Base-by-base conservation (phyloP, 768 basidiomycete species). In the Collybia mongolica region DNA sequence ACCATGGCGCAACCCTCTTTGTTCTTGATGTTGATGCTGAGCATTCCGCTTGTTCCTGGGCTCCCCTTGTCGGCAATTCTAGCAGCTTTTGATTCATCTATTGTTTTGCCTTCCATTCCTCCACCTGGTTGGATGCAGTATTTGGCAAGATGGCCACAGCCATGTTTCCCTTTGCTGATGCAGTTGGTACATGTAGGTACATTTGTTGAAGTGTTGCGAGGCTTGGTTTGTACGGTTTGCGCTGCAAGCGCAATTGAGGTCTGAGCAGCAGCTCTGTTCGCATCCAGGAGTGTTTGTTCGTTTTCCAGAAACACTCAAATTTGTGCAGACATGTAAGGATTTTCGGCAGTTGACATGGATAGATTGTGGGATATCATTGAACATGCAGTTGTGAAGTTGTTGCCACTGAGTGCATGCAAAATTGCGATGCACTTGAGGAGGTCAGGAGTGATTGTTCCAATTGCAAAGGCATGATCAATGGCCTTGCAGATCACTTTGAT, bases 71-170 rank as follows among this genome's bases (percentile, higher is more conserved):
- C 32, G 51, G 44, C n/a, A 36, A 19, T 38, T 39, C n/a, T 20
- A 0, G 54, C 54, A 0, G 48, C 56, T 3, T 28, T 49, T 0
- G 60, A 56, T 19, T 65, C 60, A 2, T 47, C 54, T 3, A 64
- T 44, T 2, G 61, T 52, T 28, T 66, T 65, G 0, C 67, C 60
- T 2, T 48, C 60, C 64, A 66, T 64, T 0, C 65, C 64, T 5
- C 66, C 63, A 6, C 60, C 59, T 6, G 39, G 18, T 0, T 32
- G 11, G 15, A 65, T 46, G 35, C 65, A 66, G 40, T 54, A 68
- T 2, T 56, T n/a, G 1, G 15, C 18, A 9, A 37, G 47, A 38
- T 65, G 63, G 0, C 52, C 45, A 0, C 47, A 2, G 32, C 46
- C 47, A 5, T 24, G 22, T 6, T n/a, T 20, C 18, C 46, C 38